phyloP scores from a whole-genome alignment of 345 rosid species.

The Eucalyptus viminalis region DNA sequence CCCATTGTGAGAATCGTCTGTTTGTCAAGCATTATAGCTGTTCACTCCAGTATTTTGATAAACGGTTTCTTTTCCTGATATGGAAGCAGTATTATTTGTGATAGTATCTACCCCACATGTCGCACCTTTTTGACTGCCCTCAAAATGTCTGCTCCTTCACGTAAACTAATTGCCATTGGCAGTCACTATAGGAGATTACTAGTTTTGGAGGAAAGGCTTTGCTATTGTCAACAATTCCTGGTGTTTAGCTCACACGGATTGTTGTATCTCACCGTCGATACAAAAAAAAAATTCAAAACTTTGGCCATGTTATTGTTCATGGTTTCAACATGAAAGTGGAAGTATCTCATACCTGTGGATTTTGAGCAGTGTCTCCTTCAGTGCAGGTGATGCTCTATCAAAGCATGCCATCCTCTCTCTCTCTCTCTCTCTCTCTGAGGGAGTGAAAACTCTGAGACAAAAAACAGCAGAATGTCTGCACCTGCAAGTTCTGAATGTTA shows the following conservation, averaged over 20 bases:
- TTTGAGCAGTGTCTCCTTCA: constrained; percentile 32
- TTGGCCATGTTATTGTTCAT: not conserved
- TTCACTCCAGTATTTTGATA: not conserved
- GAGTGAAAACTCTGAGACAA: not conserved
- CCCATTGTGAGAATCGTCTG: not conserved
- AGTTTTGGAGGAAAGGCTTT: not conserved
- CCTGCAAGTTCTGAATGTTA: not conserved
- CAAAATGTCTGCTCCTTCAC: not conserved
- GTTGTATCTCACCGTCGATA: not conserved
- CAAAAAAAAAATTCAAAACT: not conserved
- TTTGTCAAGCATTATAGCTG: not conserved
- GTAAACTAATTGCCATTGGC: not conserved
- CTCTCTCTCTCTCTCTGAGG: not conserved
- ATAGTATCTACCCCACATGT: not conserved
- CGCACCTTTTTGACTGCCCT: not conserved
- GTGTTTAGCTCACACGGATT: not conserved
- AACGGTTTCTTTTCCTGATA: not conserved
- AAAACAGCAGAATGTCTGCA: not conserved
- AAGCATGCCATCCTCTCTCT: constrained; percentile 18
- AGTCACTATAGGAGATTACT: not conserved
- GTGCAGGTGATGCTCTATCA: constrained; percentile 44
- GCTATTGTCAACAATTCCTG: not conserved
- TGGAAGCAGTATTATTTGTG: not conserved
- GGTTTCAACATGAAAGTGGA: not conserved
- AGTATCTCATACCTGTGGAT: constrained; percentile 15